Percentiles rank a stretch among this genome's conserved stretches.
phyloP scores from a whole-genome alignment of 2,329 filamentous ascomycete genomes.

The Cercospora citrullina region DNA sequence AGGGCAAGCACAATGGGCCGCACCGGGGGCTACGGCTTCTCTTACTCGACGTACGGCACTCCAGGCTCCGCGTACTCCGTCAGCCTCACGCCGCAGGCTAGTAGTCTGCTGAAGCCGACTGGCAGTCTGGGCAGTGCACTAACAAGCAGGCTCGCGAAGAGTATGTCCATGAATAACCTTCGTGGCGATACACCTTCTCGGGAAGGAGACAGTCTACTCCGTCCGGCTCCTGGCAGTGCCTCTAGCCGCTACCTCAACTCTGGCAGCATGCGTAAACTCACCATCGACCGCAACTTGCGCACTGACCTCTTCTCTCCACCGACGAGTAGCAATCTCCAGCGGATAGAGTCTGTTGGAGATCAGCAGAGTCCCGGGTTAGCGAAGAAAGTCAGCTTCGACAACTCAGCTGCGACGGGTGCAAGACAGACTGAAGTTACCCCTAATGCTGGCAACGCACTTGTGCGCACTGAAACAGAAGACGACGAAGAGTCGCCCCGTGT shows the following conservation, averaged over 20 bases:
- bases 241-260: constrained; percentile 66
- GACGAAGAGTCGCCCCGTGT: constrained; percentile 54
- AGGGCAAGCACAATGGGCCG: constrained; percentile 48
- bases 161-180: constrained; percentile 82
- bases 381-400: constrained; percentile 92
- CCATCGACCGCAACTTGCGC: constrained; percentile 84
- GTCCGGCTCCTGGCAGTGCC: constrained; percentile 62
- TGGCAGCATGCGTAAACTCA: constrained; percentile 81
- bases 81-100: constrained; percentile 68
- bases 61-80: constrained; percentile 53
- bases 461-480: constrained; percentile 48
- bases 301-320: constrained; percentile 59
- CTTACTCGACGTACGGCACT: constrained; percentile 82
- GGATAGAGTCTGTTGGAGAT: constrained; percentile 27
- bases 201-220: constrained; percentile 79
- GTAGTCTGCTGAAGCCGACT: constrained; percentile 61
- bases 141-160: constrained; percentile 66
- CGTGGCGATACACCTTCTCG: constrained; percentile 65
- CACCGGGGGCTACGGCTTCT: constrained; percentile 74
- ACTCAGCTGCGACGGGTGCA: constrained; percentile 49
- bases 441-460: constrained; percentile 47
- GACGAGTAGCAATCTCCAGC: constrained; percentile 19
- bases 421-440: constrained; percentile 43
- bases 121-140: constrained; percentile 66
- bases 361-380: constrained; percentile 49